Evolutionary conservation across 2,329 filamentous ascomycete species (phyloP), one percentile per base, ranked within the genome.

Genomic region (Aspergillus niger): DNA sequence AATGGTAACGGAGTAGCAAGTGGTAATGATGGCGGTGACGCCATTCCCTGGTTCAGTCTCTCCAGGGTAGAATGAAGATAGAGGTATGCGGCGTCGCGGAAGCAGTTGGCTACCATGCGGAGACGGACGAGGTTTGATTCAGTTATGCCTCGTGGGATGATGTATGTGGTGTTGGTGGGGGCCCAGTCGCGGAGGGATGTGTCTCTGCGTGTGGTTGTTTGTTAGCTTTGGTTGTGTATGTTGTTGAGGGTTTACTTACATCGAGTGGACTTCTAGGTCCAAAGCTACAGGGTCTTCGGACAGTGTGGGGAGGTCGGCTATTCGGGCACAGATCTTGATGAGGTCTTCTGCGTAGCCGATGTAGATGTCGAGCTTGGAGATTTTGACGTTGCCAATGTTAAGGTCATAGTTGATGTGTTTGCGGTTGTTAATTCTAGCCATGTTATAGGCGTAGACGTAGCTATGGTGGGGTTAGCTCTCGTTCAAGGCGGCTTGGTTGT

Each of bases 331-430:
- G 28, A 74, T 59, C 58, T 72, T 72, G 24, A 77, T 65, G 3
- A 76, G 64, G 15, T 74, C 70, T 56, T 77, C 75, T 0, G 74
- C 76, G 54, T 76, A 77, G 2, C 75, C 75, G 38, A 76, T 67
- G 53, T 77, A 77, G 24, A 74, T 74, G 51, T 76, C 74, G 7
- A 77, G 61, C 57, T 70, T 74, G 11, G 67, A 72, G 30, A 68
- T 56, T 4, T 63, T 66, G 26, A 72, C 61, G 24, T 69, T 58
- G 13, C 70, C 67, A 4, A 69, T 63, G 13, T 65, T 66, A 6
- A 65, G 58, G 15, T 60, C 36, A 13, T 61, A 62, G 10, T 63
- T 65, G 44, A 70, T 65, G 15, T 64, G 66, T n/a, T 65, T 70
- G 28, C 64, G 71, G 47, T 71, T 75, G 57, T 69, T 75, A 53